Conservation (phyloP, 257 asterid genomes). For the Solanum commersonii region DNA sequence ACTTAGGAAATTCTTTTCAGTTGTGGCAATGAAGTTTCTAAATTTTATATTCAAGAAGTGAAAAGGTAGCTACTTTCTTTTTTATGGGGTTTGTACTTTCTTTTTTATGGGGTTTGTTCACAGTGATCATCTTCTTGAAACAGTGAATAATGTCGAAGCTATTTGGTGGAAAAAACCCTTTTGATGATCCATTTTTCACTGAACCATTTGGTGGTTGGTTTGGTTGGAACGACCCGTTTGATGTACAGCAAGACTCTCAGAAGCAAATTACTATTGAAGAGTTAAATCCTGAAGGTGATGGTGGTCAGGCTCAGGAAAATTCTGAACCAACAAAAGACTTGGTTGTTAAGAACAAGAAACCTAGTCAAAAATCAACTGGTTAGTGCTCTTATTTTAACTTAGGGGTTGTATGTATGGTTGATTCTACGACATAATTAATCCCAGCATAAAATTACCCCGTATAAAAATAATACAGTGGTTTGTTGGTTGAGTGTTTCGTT, state of each 20-base stretch:
- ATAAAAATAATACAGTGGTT: background rate
- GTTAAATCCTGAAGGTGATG: constrained; percentile 38
- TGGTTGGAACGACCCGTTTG: constrained; percentile 28
- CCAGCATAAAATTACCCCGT: background rate
- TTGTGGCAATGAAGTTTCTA: background rate
- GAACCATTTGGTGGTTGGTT: constrained; percentile 40
- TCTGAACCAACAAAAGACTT: constrained; percentile 34
- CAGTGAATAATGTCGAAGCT: constrained; percentile 35
- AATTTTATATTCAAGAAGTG: background rate
- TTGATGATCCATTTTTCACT: constrained; percentile 69
- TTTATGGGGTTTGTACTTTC: background rate
- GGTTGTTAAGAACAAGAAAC: constrained; percentile 18
- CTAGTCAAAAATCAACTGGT: constrained; percentile 25
- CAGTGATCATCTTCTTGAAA: background rate
- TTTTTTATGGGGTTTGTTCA: background rate
- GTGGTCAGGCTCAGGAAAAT: constrained; percentile 13
- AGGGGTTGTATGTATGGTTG: background rate
- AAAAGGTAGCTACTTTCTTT: background rate
- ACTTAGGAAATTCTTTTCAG: background rate
- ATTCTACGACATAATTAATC: background rate
- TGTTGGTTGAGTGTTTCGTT: background rate
- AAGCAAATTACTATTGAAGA: constrained; percentile 60
- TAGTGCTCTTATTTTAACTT: background rate
- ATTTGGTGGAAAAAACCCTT: constrained; percentile 72
- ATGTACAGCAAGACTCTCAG: constrained; percentile 23